Evolutionary conservation across 306 rosid species (phyloP).

Genomic region (Vigna reflexopilosa): DNA sequence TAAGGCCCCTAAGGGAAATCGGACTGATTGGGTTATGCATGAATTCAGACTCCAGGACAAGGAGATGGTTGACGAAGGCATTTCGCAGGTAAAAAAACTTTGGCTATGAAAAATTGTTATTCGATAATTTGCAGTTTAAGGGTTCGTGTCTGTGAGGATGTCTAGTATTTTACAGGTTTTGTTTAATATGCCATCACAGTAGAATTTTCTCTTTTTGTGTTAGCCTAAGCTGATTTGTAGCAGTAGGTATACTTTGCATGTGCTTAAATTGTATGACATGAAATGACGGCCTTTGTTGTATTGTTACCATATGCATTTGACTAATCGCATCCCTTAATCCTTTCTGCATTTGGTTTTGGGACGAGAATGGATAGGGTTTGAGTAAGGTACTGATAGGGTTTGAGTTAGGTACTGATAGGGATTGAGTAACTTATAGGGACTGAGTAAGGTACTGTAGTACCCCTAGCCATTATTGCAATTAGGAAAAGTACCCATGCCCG

Average conservation of each 20-base stretch:
- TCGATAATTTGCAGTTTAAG: neutral
- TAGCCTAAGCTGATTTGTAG: constrained; percentile 15
- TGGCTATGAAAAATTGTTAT: neutral
- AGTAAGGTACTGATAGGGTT: no score
- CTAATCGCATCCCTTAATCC: neutral
- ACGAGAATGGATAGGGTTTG: no score
- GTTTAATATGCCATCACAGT: constrained; percentile 11
- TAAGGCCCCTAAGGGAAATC: constrained; percentile 58
- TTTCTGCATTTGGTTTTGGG: neutral
- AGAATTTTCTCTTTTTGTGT: constrained; percentile 21
- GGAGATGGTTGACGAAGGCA: constrained; percentile 40
- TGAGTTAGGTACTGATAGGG: no score
- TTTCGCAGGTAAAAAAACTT: constrained; percentile 56
- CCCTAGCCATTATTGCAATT: no score
- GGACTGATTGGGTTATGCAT: constrained; percentile 93
- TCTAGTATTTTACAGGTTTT: constrained; percentile 22
- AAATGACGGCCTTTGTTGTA: neutral
- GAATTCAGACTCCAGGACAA: constrained; percentile 74
- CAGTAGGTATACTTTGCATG: neutral
- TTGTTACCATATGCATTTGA: neutral
- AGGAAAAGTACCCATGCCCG: no score
- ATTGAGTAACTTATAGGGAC: no score
- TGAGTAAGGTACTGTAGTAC: no score
- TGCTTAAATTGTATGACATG: constrained; percentile 12
- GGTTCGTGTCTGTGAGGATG: constrained; percentile 25